phyloP scores from a whole-genome alignment of 2,329 filamentous ascomycete species.

The Stagonosporopsis vannaccii region DNA sequence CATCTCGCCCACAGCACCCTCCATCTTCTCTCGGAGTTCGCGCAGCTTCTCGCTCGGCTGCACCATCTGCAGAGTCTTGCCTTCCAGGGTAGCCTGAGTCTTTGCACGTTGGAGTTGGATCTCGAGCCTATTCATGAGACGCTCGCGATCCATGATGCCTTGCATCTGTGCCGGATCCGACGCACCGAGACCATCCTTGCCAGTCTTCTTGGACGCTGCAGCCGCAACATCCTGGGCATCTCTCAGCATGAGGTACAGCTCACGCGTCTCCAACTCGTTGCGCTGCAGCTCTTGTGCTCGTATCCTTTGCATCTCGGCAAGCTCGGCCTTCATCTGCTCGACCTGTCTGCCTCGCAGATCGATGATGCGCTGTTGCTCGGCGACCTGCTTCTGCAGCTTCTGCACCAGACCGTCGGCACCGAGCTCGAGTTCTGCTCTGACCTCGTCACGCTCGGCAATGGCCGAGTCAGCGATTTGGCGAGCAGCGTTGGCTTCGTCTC shows the following conservation, averaged over 20 bases:
- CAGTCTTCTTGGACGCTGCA: conserved; percentile 74
- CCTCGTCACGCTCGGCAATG: conserved; percentile 94
- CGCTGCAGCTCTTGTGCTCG: conserved; percentile 90
- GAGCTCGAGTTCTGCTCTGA: conserved; percentile 85
- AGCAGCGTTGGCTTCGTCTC: conserved; percentile 89
- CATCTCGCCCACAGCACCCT: conserved; percentile 62
- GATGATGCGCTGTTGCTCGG: conserved; percentile 90
- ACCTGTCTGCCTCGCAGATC: conserved; percentile 86
- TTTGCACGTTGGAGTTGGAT: conserved; percentile 96
- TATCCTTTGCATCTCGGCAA: conserved; percentile 84
- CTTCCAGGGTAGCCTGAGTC: conserved; percentile 96
- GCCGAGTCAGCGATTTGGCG: conserved; percentile 94
- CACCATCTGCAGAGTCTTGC: conserved; percentile 77
- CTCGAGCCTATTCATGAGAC: conserved; percentile 90
- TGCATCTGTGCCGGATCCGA: conserved; percentile 80
- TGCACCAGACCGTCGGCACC: conserved; percentile 92
- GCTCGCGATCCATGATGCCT: conserved; percentile 91
- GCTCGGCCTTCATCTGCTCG: conserved; percentile 86
- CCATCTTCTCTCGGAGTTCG: conserved; percentile 94
- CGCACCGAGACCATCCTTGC: conserved; percentile 61
- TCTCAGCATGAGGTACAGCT: conserved; percentile 96
- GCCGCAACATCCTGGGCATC: conserved; percentile 97
- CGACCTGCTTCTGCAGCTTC: conserved; percentile 91
- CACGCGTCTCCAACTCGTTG: conserved; percentile 93
- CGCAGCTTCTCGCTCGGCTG: conserved; percentile 91